Evolutionary conservation across 2,329 filamentous ascomycete genomes (phyloP), one percentile per base, ranked within the genome.

Genomic region (Gliomastix tumulicola): DNA sequence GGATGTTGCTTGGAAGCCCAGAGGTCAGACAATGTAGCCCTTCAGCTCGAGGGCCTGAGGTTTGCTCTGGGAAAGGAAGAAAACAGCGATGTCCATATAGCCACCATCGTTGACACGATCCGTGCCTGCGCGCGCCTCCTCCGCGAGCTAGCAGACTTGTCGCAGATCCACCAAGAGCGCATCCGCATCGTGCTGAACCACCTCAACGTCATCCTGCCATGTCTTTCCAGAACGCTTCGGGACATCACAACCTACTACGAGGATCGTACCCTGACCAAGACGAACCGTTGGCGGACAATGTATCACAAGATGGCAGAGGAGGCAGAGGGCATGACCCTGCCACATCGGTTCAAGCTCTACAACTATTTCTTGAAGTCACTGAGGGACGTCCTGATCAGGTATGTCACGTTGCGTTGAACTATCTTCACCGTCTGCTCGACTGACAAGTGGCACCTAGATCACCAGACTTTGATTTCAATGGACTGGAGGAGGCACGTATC

Each of bases 211-310:
- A 46, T 79, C 13, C 58, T 81, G 3, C 76, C 76, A 1, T 76
- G 74, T 38, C 56, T 80, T 15, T 63, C 61, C 36, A 65, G 60
- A 38, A 71, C 69, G 1, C 51, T 81, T 13, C 53, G 62, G 30
- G 74, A 79, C 41, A 79, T 81, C 44, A 65, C 55, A 28, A 42
- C 40, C 8, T 66, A 66, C 51, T 69, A 75, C 46, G 66, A 75
- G 22, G 68, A 79, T 47, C 65, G 60, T 23, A 60, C 60, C 5
- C 44, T 68, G 30, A 58, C 62, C 15, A 67, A 65, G 37, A 63
- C 69, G 41, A 57, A 63, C 23, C 65, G 74, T 37, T 81, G 77
- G 76, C 64, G 67, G 30, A 66, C 64, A 44, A 79, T 80, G 73
- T 76, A 71, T 48, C 65, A 77, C 50, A 55, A 59, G 6, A 66